Base-by-base conservation (phyloP, 2,329 filamentous ascomycete species). In the Hypoxylon rubiginosum region DNA sequence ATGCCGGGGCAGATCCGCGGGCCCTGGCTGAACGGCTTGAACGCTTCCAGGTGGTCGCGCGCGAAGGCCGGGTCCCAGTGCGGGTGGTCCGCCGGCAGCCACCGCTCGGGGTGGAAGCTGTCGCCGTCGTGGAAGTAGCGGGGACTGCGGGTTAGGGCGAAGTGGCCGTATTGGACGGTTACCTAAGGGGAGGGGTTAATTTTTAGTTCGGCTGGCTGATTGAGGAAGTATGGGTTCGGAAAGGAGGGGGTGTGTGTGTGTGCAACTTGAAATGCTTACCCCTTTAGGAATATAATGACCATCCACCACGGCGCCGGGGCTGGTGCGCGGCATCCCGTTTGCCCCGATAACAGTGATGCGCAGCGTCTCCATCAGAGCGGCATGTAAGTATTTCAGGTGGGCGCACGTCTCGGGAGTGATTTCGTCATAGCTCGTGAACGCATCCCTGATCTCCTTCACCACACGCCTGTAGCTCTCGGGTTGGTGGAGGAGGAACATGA, bases 291-390 rank as follows among this genome's bases (percentile, higher is more conserved):
- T 65, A 57, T 68, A 73, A 39, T 69, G 30, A 10, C 71, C 70
- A 34, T 74, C 72, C 8, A 75, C 69, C 4, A 45, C 56, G 17
- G 70, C 66, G 5, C 73, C 73, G 7, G 73, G 73, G 30, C 71
- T 72, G 7, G 69, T 41, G 0, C 67, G 67, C 2, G 71, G 71
- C 32, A 71, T 48, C 2, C 72, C 71, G n/a, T 62, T 62, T 32
- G 52, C 54, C 6, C 56, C 58, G 10, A 64, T 67, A n/a, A 66
- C 62, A 17, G 55, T 59, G 19, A 72, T 30, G 17, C 72, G 67
- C 36, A 73, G 55, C 21, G 62, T 41, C 45, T 72, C 70, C 10
- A 58, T 62, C 10, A 72, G 41, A 30, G 62, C 60, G 30, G 71
- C 71, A 17, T 71, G 53, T 13, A 71, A 53, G 39, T 65, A 73